These are phyloP conservation scores for Zizania latifolia DNA, from an alignment of 176 grass and related monocot species.

Conservation along the genomic window DNA sequence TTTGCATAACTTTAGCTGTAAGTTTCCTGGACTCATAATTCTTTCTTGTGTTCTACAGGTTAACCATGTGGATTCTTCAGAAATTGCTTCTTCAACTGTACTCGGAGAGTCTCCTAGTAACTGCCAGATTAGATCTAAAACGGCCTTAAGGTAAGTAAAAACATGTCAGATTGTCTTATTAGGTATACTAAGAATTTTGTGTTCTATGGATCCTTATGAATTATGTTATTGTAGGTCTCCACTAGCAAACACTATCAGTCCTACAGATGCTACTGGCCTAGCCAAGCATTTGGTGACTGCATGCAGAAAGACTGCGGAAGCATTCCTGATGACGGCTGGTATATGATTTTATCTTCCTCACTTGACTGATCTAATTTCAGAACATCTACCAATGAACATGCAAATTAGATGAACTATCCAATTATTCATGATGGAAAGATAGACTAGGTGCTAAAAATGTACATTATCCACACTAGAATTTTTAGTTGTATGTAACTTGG, in stretches of 20 bases:
- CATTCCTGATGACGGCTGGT: conserved; percentile 37
- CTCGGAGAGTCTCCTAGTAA: conserved; percentile 11
- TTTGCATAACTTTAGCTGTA: background rate
- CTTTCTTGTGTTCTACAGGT: conserved; percentile 29
- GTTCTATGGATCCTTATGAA: background rate
- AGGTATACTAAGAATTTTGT: background rate
- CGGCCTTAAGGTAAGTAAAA: conserved; percentile 38
- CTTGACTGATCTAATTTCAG: background rate
- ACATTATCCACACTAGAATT: background rate
- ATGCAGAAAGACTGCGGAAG: conserved; percentile 43
- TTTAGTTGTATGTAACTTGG: background rate
- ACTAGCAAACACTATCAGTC: conserved; percentile 44
- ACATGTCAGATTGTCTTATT: background rate
- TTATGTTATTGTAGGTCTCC: conserved; percentile 44
- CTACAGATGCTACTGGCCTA: conserved; percentile 41
- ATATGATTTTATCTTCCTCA: conserved; percentile 4
- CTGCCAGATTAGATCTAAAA: conserved; percentile 34
- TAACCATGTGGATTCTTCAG: conserved; percentile 27
- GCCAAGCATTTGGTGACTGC: conserved; percentile 48
- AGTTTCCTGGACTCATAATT: conserved; percentile 10
- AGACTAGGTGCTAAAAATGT: background rate
- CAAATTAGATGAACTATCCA: background rate
- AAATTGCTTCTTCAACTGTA: conserved; percentile 31
- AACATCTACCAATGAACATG: background rate
- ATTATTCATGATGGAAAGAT: conserved; percentile 9